Evolutionary conservation across 768 basidiomycete species (phyloP).

Genomic region (Ramaria sp.): DNA sequence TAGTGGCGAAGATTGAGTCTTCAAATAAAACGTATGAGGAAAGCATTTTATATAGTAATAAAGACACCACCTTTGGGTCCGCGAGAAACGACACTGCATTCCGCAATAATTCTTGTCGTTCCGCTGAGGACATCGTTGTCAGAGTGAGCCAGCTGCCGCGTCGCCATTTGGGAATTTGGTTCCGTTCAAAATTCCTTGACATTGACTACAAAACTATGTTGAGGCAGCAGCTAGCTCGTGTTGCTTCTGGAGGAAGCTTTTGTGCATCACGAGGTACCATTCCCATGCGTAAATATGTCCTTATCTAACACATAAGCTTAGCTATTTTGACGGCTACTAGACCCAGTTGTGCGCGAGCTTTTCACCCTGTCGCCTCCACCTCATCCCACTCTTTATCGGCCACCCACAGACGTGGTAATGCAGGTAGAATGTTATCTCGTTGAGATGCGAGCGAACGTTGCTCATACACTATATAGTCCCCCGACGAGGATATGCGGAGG

Average conservation of each 20-base stretch:
- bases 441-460: background rate
- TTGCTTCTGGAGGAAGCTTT: background rate
- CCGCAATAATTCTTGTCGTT: slow-evolving; percentile 62
- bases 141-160: background rate
- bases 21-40: slow-evolving; percentile 10
- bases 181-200: slow-evolving; percentile 1
- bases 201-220: slow-evolving; percentile 3
- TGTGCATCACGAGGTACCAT: slow-evolving; percentile 2
- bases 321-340: slow-evolving; percentile 26
- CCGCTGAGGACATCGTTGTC: slow-evolving; percentile 31
- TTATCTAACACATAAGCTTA: background rate
- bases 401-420: slow-evolving; percentile 15
- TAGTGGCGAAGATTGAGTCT: slow-evolving; percentile 72
- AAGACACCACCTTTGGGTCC: slow-evolving; percentile 60
- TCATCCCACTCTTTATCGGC: background rate
- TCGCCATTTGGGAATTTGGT: slow-evolving; percentile 7
- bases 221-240: background rate
- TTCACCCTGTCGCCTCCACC: background rate
- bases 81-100: slow-evolving; percentile 78
- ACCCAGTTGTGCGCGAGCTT: slow-evolving; percentile 30
- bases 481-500: slow-evolving; percentile 69
- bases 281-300: background rate
- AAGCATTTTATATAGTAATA: background rate
- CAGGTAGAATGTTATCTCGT: background rate
- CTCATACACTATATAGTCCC: slow-evolving; percentile 24